Percentiles rank a stretch among this genome's conserved stretches.
Evolutionary conservation across 2,329 filamentous ascomycete genomes (phyloP).

Genomic region (Venturia pyrina): DNA sequence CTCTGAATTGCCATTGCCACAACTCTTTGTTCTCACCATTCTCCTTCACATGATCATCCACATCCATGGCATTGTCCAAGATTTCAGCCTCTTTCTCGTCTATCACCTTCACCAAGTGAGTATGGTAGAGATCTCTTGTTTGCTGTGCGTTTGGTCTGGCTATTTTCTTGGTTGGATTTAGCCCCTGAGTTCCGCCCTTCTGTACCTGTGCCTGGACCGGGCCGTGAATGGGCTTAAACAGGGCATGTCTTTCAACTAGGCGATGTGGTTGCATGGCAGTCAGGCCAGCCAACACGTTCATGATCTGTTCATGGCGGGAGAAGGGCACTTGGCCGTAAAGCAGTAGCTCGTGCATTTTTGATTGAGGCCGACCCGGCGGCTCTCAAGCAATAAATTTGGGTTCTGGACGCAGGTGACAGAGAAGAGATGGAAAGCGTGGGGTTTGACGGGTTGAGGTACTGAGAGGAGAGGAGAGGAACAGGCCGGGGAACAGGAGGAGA

Average conservation of each 20-base stretch:
- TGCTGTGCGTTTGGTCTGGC: background rate
- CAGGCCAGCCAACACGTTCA: conserved; percentile 51
- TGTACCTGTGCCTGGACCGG: background rate
- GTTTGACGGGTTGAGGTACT: background rate
- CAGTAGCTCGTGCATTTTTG: conserved; percentile 50
- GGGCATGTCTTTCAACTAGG: conserved; percentile 43
- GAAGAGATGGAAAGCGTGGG: background rate
- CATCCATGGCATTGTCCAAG: conserved; percentile 1
- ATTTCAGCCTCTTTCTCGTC: conserved; percentile 26
- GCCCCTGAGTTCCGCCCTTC: conserved; percentile 28
- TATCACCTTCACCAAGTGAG: conserved; percentile 38
- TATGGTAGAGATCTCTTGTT: conserved; percentile 41
- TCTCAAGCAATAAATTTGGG: background rate
- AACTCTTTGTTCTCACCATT: background rate
- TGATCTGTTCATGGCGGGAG: conserved; percentile 48
- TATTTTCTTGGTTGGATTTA: conserved; percentile 29
- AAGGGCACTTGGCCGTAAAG: conserved; percentile 50
- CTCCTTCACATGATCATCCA: conserved; percentile 14
- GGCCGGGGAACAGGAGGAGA: background rate
- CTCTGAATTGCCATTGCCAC: conserved; percentile 31
- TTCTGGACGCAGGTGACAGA: background rate
- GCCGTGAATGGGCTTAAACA: conserved; percentile 45
- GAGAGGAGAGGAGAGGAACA: background rate
- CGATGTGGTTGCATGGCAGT: conserved; percentile 50
- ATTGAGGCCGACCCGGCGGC: background rate